These are phyloP conservation scores for Moesziomyces sp. DNA, from an alignment of 1,284 basidiomycete species.

Conservation along the genomic window DNA sequence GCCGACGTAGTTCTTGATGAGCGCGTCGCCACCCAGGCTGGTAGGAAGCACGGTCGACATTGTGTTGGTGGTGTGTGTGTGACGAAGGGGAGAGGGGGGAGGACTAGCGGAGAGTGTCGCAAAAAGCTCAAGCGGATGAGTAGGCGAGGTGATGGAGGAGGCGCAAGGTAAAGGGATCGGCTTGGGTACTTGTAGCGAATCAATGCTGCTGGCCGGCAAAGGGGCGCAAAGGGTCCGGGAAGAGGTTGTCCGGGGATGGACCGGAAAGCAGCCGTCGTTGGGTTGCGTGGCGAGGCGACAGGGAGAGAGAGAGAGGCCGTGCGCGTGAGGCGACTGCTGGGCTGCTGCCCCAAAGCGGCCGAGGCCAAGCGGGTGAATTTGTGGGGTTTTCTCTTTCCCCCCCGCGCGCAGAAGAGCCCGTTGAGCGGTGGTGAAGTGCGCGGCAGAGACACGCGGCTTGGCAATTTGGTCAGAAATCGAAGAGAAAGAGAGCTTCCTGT, in stretches of 20 bases:
- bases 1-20: slow-evolving; percentile 55
- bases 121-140: background rate
- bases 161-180: background rate
- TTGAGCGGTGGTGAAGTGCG: too few species aligned
- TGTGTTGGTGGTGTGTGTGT: background rate
- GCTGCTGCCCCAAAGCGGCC: too few species aligned
- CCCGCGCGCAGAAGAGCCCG: background rate
- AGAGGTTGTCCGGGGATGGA: background rate
- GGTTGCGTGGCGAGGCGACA: too few species aligned
- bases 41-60: slow-evolving; percentile 39
- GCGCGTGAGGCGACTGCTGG: too few species aligned
- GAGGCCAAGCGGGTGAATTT: background rate
- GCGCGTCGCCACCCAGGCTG: slow-evolving; percentile 46
- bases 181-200: background rate
- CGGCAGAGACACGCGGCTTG: background rate
- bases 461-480: too few species aligned
- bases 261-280: background rate
- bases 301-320: background rate
- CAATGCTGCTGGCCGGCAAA: background rate
- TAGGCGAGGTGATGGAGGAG: slow-evolving; percentile 1
- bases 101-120: background rate
- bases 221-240: background rate
- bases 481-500: too few species aligned
- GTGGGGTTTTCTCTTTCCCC: background rate
- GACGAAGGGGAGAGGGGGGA: background rate